Base-by-base conservation (phyloP, 2,329 filamentous ascomycete genomes). In the Venturia nashicola region DNA sequence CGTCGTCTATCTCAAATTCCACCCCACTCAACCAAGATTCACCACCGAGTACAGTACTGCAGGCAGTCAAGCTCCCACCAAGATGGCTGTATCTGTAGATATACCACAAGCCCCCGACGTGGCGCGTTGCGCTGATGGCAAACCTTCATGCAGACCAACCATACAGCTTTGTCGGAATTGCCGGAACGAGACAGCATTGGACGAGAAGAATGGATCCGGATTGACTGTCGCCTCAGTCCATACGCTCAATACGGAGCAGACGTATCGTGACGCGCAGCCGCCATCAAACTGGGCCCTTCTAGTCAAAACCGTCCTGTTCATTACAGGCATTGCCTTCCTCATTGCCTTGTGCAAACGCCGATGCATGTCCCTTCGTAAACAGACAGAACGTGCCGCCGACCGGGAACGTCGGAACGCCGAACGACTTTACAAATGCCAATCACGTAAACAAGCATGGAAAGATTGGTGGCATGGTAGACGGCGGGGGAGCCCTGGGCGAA, bases 301-400 rank as follows among this genome's bases (percentile, higher is more conserved):
- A 3, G 69, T 81, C 3, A 72, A 78, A 48, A 71, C 77, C n/a
- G 72, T 83, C 14, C 69, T 78, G 3, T 71, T 75, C 39, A 65
- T 78, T 6, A 70, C 80, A 23, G 76, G 79, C 63, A 76, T 80
- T 34, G 72, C 74, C 42, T 76, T 76, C 43, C 67, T 80, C 2
- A 72, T 79, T 67, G 71, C 74, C 5, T 72, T 78, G 51, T 74
- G 81, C 63, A 76, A 75, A 32, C 73, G 76, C 64, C 78, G 78
- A 66, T 83, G 77, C 66, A 77, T 51, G 43, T 60, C 62, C 61
- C 75, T 77, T 32, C 78, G 80, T 40, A 77, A 76, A 39, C 77
- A 79, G 65, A 79, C 78, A 14, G 82, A 84, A 65, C 76, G 81
- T 34, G 77, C 80, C 9, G 80, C 82, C 18, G 74, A 78, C 54